Conservation (phyloP, 106 monocot species). For the Dioscorea alata region DNA sequence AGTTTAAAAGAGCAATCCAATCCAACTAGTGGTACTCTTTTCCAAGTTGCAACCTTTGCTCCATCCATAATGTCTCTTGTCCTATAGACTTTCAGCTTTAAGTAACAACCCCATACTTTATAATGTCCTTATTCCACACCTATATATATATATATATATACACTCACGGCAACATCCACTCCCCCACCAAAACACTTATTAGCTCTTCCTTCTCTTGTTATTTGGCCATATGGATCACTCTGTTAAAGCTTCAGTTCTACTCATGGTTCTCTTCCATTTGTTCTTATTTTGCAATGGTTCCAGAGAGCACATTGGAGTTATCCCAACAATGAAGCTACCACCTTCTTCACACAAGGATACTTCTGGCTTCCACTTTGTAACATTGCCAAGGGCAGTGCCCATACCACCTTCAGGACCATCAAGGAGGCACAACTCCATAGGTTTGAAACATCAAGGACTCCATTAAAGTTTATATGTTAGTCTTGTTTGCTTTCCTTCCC, state of each 20-base stretch:
- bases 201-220: neutral
- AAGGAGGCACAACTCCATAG: conserved; percentile 36
- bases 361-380: conserved; percentile 11
- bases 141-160: neutral
- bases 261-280: conserved; percentile 9
- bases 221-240: neutral
- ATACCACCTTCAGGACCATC: conserved; percentile 53
- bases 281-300: conserved; percentile 8
- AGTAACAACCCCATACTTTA: neutral
- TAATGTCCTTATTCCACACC: neutral
- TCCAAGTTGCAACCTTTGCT: no score
- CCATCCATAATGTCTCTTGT: no score
- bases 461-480: neutral
- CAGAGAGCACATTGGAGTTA: conserved; percentile 3
- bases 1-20: no score
- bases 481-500: neutral
- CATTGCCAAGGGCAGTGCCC: conserved; percentile 18
- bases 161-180: no score
- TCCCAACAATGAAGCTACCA: neutral
- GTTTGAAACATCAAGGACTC: conserved; percentile 10
- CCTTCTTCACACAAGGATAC: no score
- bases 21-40: no score
- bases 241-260: neutral
- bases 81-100: no score
- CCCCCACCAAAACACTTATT: neutral